Percentiles rank a stretch among this genome's conserved stretches.
These are phyloP conservation scores for Mycosphaerella sp. DNA, from an alignment of 2,329 filamentous ascomycete genomes.

Conservation along the genomic window DNA sequence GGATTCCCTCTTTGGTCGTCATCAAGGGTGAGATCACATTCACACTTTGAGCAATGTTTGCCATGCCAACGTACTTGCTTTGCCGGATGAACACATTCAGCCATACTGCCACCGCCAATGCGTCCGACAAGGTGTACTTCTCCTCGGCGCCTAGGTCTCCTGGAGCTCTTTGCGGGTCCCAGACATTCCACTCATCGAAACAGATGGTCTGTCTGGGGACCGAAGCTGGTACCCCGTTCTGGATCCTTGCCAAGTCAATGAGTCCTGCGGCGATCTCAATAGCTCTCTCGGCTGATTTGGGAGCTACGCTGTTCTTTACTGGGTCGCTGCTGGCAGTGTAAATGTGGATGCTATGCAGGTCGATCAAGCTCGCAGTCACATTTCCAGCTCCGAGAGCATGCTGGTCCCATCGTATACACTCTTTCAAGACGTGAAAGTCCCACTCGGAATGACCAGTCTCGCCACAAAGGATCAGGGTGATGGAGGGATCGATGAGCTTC, in stretches of 20 bases:
- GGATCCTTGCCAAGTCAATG: conserved; percentile 67
- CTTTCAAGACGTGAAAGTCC: conserved; percentile 67
- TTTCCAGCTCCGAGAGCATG: conserved; percentile 45
- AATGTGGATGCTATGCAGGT: conserved; percentile 76
- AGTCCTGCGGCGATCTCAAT: conserved; percentile 63
- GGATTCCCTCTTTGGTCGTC: conserved; percentile 57
- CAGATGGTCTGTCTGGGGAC: conserved; percentile 64
- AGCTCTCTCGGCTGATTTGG: conserved; percentile 63
- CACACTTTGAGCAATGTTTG: conserved; percentile 69
- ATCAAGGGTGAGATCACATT: conserved; percentile 74
- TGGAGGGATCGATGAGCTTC: conserved; percentile 62
- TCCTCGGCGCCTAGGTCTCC: conserved; percentile 69
- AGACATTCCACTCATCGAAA: conserved; percentile 83
- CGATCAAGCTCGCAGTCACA: conserved; percentile 50
- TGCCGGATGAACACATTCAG: conserved; percentile 72
- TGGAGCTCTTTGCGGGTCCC: conserved; percentile 65
- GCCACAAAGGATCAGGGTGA: conserved; percentile 68
- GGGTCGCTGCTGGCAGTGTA: conserved; percentile 58
- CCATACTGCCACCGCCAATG: conserved; percentile 67
- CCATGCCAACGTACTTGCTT: conserved; percentile 65
- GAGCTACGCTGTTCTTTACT: conserved; percentile 54
- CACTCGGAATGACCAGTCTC: conserved; percentile 62
- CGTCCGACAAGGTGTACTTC: conserved; percentile 66
- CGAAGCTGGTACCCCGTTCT: conserved; percentile 54
- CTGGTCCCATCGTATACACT: conserved; percentile 53